phyloP scores from a whole-genome alignment of 192 early-diverging fungal genomes.

The Oehlia diaphana region DNA sequence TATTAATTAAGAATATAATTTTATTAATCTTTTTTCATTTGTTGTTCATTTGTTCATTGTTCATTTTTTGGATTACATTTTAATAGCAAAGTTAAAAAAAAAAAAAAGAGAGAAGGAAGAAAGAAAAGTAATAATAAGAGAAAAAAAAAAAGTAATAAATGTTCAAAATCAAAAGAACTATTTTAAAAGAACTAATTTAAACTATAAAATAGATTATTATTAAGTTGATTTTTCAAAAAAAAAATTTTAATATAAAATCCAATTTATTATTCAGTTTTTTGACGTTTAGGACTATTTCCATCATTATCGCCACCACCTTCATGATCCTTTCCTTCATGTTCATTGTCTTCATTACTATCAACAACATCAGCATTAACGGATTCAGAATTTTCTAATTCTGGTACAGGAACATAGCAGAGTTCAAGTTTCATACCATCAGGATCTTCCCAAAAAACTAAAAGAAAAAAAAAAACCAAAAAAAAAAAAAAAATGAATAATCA shows the following conservation, averaged over 20 bases:
- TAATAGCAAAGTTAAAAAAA: too few species aligned
- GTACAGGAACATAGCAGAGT: not conserved
- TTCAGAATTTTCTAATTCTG: not conserved
- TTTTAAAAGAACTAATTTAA: too few species aligned
- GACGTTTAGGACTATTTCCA: not conserved
- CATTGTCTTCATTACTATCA: not conserved
- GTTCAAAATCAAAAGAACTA: too few species aligned
- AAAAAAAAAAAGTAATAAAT: too few species aligned
- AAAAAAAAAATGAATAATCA: not conserved
- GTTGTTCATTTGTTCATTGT: too few species aligned
- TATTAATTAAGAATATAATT: too few species aligned
- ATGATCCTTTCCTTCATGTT: not conserved
- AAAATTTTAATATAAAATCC: not conserved
- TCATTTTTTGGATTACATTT: too few species aligned
- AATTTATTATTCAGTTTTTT: not conserved
- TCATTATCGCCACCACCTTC: not conserved
- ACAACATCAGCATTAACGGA: not conserved
- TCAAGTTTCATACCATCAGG: constrained; percentile 15
- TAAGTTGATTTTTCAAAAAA: not conserved
- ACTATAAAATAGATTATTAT: too few species aligned
- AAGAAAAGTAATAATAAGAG: too few species aligned
- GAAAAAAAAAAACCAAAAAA: too few species aligned
- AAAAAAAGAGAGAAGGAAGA: too few species aligned
- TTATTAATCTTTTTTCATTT: too few species aligned
- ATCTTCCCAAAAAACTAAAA: constrained; percentile 3